Conservation (phyloP, 164 flowering plant species). For the Sedum album region DNA sequence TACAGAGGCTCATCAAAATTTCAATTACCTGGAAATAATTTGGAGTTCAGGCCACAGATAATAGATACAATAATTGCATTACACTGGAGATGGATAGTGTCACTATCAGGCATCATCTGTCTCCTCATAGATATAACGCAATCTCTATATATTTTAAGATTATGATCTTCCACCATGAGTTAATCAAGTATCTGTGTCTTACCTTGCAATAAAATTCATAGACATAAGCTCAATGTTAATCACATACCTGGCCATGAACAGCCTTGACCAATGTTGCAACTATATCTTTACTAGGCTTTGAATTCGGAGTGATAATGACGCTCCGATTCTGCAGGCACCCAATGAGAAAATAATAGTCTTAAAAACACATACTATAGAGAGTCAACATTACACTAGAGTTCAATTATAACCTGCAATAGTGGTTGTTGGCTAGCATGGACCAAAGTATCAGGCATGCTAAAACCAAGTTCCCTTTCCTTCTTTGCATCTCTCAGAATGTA, state of each 20-base stretch:
- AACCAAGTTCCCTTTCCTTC: constrained; percentile 88
- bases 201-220: background rate
- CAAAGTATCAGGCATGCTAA: constrained; percentile 70
- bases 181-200: background rate
- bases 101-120: no score
- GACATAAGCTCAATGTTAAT: background rate
- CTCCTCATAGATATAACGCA: no score
- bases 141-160: no score
- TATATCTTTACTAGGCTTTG: constrained; percentile 68
- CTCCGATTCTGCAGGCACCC: constrained; percentile 48
- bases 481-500: constrained; percentile 70
- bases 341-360: background rate
- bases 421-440: constrained; percentile 60
- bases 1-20: constrained; percentile 50
- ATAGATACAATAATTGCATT: background rate
- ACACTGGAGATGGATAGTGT: no score
- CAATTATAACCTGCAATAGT: constrained; percentile 47
- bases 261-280: constrained; percentile 63
- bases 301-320: constrained; percentile 67
- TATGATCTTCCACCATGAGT: background rate
- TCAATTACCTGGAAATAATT: constrained; percentile 47
- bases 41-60: constrained; percentile 6
- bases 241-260: constrained; percentile 70
- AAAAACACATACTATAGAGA: background rate
- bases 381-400: background rate